Percentiles rank a stretch among this genome's conserved stretches.
Conservation (phyloP, 73 alveolate species). For the Effrenium voratum region DNA sequence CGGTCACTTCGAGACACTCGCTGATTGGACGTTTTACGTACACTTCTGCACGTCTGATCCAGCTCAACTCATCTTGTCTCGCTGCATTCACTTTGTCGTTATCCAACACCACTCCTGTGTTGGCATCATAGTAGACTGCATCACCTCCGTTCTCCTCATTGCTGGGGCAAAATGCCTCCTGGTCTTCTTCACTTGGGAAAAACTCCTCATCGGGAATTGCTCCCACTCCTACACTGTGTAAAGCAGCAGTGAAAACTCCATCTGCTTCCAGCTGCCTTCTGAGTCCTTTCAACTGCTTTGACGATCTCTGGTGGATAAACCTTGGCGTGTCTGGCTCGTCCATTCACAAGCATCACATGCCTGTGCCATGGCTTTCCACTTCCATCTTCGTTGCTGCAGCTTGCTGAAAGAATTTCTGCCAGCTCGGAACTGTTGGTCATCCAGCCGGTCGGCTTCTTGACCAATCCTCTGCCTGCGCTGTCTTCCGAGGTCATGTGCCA, state of each 20-base stretch:
- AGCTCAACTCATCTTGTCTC: neutral
- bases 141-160: neutral
- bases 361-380: neutral
- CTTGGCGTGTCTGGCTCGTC: neutral
- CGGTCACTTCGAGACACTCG: neutral
- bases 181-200: conserved; percentile 18
- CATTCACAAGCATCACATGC: neutral
- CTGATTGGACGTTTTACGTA: neutral
- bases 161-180: neutral
- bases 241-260: neutral
- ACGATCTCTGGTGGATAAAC: neutral
- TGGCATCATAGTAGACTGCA: neutral
- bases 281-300: neutral
- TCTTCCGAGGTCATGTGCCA: neutral
- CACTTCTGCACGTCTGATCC: conserved; percentile 4
- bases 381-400: neutral
- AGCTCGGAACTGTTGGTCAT: conserved; percentile 11
- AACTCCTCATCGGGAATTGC: too few relatives aligned
- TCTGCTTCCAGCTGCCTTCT: neutral
- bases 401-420: neutral
- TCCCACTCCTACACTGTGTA: neutral
- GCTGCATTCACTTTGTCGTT: neutral
- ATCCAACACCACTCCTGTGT: neutral
- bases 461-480: neutral
- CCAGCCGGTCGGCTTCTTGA: neutral